Evolutionary conservation across 2,329 filamentous ascomycete species (phyloP).

Genomic region (Alternaria gaisen): DNA sequence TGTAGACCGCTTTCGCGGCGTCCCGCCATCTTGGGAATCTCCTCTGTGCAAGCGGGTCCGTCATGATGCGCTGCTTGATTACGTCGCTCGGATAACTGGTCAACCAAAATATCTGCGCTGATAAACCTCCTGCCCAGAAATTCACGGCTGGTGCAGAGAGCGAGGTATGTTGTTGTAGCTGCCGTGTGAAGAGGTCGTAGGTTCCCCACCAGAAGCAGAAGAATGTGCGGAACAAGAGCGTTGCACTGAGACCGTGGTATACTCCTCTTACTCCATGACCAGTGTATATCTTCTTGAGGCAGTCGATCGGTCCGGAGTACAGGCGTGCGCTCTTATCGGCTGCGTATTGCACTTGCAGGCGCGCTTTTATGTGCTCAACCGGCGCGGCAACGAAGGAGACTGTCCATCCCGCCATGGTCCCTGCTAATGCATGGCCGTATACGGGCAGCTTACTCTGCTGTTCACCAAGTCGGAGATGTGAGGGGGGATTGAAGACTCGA

Average conservation of each 20-base stretch:
- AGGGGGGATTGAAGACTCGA: constrained; percentile 73
- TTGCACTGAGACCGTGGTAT: constrained; percentile 86
- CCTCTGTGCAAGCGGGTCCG: constrained; percentile 77
- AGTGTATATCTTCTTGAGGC: constrained; percentile 66
- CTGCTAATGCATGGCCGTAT: constrained; percentile 86
- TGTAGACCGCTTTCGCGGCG: constrained; percentile 79
- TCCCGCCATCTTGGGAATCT: constrained; percentile 80
- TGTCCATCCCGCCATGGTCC: constrained; percentile 84
- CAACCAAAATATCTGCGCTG: constrained; percentile 94
- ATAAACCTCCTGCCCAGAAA: constrained; percentile 95
- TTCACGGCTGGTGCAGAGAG: constrained; percentile 84
- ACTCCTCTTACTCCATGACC: constrained; percentile 79
- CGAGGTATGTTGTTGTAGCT: constrained; percentile 71
- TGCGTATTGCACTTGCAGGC: constrained; percentile 92
- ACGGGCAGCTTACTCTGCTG: constrained; percentile 68
- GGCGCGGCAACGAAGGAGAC: constrained; percentile 93
- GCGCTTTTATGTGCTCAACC: constrained; percentile 93
- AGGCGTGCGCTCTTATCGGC: constrained; percentile 77
- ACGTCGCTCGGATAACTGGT: constrained; percentile 92
- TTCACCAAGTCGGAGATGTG: constrained; percentile 54
- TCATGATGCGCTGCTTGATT: constrained; percentile 97
- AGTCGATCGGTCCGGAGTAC: constrained; percentile 90
- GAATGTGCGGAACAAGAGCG: constrained; percentile 86
- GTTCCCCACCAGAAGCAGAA: constrained; percentile 99
- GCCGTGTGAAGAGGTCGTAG: constrained; percentile 83